Base-by-base conservation (phyloP, 257 asterid genomes). In the Eucommia ulmoides region DNA sequence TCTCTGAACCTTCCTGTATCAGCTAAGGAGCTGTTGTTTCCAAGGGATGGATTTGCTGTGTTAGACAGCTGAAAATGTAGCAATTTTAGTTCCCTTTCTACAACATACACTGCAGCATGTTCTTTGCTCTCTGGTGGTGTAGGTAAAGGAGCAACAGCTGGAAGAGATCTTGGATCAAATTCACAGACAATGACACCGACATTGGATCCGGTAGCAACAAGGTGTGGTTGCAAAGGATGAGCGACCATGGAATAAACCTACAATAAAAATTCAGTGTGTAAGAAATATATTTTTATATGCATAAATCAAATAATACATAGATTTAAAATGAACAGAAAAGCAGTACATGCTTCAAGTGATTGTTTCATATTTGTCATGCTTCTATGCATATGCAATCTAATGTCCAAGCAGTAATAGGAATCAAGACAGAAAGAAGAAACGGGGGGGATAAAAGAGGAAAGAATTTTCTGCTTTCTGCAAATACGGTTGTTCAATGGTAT, bases 161-260 rank as follows among this genome's bases (percentile, higher is more conserved):
- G 99, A 62, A 91, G 87, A 55, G 99, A 72, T 66, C 77, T 79
- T 66, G 84, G 66, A 77, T 91, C 99, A 65, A 91, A 91, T 64
- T 86, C 95, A 67, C 99, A 86, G 55, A 91, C 83, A 65, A 91
- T 85, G 55, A 91, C 74, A 55, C 99, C 99, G 69, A 91, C 61
- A 69, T 91, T 86, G 73, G 99, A 83, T 66, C 99, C 99, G 58
- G 95, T 77, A 52, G 99, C 93, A 52, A 91, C 99, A 60, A 91
- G 82, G 72, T 91, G 99, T 42, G 99, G 93, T 60, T 81, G 96
- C 50, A 91, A 64, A 68, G 99, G 62, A 66, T 91, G 99, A 59
- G 99, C 93, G 62, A 75, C 94, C 99, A 91, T 91, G 60, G 95
- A 81, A 69, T 73, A 91, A 22, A 83, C 93, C 99, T 91, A 67